These are phyloP conservation scores for Lanmaoa pseudosensibilis DNA, from an alignment of 768 basidiomycete species.

Conservation along the genomic window DNA sequence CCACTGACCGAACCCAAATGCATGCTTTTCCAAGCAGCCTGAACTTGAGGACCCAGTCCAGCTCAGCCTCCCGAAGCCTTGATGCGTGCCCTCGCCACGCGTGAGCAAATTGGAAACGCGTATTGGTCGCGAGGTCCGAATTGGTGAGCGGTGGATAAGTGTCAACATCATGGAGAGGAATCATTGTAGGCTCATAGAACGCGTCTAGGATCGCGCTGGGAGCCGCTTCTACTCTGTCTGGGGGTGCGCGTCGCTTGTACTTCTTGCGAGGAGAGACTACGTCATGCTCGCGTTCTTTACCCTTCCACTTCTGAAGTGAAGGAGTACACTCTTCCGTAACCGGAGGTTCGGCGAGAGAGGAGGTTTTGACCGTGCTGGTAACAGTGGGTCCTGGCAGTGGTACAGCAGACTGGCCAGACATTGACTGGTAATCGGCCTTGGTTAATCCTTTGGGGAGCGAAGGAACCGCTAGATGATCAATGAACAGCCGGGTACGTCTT, in stretches of 20 bases:
- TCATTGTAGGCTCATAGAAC: conserved; percentile 1
- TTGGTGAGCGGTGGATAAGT: conserved; percentile 16
- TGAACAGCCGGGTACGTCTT: conserved; percentile 6
- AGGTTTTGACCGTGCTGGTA: not conserved
- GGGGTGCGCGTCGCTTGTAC: not conserved
- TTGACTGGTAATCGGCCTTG: conserved; percentile 21
- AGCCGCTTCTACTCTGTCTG: not conserved
- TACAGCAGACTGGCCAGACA: not conserved
- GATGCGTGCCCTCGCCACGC: conserved; percentile 18
- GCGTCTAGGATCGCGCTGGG: conserved; percentile 8
- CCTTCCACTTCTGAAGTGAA: conserved; percentile 12
- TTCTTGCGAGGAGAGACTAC: not conserved
- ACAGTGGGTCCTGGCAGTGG: not conserved
- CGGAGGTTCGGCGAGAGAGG: not conserved
- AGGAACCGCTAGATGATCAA: conserved; percentile 25
- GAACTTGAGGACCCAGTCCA: conserved; percentile 4
- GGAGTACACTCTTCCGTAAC: not conserved
- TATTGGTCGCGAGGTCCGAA: conserved; percentile 17
- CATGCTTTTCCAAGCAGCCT: not conserved
- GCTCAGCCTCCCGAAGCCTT: conserved; percentile 10
- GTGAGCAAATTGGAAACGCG: conserved; percentile 26
- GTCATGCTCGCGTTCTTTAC: conserved; percentile 22
- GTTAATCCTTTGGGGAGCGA: conserved; percentile 21
- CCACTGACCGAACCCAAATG: not conserved
- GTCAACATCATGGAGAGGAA: conserved; percentile 21